A percentile compares a stretch with the other conserved stretches of the same genome.
These are phyloP conservation scores for Sonneratia caseolaris DNA, from an alignment of 345 rosid genomes.

Conservation along the genomic window DNA sequence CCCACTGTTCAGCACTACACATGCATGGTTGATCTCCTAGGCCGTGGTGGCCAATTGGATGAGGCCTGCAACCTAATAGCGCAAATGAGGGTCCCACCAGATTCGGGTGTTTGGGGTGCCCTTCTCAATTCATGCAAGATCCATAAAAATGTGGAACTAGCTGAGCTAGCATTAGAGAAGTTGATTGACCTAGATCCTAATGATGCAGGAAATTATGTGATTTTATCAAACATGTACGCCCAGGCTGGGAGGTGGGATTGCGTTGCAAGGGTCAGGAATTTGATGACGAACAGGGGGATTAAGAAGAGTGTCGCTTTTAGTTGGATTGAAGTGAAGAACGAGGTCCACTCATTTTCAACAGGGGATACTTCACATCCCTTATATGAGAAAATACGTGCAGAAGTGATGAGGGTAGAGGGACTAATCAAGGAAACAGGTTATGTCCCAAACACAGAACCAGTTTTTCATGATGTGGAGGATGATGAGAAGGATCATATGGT, in stretches of 20 bases:
- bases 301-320: constrained; percentile 31
- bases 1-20: constrained; percentile 32
- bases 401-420: constrained; percentile 25
- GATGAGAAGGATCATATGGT: constrained; percentile 27
- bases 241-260: constrained; percentile 27
- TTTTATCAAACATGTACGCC: constrained; percentile 28
- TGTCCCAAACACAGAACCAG: constrained; percentile 22
- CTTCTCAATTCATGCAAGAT: constrained; percentile 28
- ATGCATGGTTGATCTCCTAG: constrained; percentile 35
- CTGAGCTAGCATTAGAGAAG: constrained; percentile 25
- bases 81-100: constrained; percentile 24
- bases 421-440: constrained; percentile 29
- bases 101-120: constrained; percentile 34
- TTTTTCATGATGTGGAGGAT: constrained; percentile 32
- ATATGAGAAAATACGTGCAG: constrained; percentile 19
- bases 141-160: constrained; percentile 24
- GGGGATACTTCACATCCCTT: constrained; percentile 31
- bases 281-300: constrained; percentile 22
- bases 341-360: constrained; percentile 26
- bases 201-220: constrained; percentile 26
- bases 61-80: constrained; percentile 28
- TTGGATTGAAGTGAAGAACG: constrained; percentile 32
- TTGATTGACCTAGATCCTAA: constrained; percentile 26
- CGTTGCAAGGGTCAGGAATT: constrained; percentile 21
- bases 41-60: constrained; percentile 22